phyloP scores from a whole-genome alignment of 768 basidiomycete genomes.

The Lepiota venenata region DNA sequence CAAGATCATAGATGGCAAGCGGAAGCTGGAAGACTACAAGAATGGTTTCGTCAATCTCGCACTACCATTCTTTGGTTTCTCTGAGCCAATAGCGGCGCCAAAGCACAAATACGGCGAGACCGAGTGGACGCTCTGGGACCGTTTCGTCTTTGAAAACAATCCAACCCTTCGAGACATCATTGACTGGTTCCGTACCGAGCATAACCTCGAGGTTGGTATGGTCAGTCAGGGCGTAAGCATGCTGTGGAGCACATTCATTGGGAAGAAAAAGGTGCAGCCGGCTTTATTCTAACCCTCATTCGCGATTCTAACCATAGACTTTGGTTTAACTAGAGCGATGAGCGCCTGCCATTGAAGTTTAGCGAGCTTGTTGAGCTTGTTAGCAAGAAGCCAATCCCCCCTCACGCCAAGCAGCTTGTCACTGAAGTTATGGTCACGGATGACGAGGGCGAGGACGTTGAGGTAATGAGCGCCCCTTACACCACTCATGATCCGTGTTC shows the following conservation, averaged over 20 bases:
- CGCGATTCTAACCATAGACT: slow-evolving; percentile 2
- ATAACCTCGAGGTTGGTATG: slow-evolving; percentile 90
- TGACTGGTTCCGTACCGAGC: slow-evolving; percentile 76
- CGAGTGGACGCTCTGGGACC: slow-evolving; percentile 99
- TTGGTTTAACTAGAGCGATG: slow-evolving; percentile 65
- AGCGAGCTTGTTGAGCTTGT: slow-evolving; percentile 89
- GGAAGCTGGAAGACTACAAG: slow-evolving; percentile 91
- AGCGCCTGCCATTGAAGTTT: slow-evolving; percentile 86
- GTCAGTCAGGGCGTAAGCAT: slow-evolving; percentile 97
- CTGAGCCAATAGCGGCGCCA: slow-evolving; percentile 87
- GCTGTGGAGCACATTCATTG: slow-evolving; percentile 94
- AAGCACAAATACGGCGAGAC: slow-evolving; percentile 86
- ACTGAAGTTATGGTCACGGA: slow-evolving; percentile 95
- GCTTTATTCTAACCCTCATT: background rate
- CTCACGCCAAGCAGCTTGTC: slow-evolving; percentile 79
- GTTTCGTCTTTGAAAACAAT: slow-evolving; percentile 89
- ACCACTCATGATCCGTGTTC: background rate
- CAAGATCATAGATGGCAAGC: slow-evolving; percentile 98
- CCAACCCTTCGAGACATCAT: slow-evolving; percentile 86
- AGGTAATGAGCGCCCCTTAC: slow-evolving; percentile 44
- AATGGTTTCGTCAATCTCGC: slow-evolving; percentile 99
- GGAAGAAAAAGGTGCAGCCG: slow-evolving; percentile 81
- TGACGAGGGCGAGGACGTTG: slow-evolving; percentile 92
- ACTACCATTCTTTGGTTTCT: slow-evolving; percentile 98
- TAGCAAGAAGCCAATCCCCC: slow-evolving; percentile 89